Evolutionary conservation across 2,329 filamentous ascomycete genomes (phyloP).

Genomic region (Colletotrichum salicis): DNA sequence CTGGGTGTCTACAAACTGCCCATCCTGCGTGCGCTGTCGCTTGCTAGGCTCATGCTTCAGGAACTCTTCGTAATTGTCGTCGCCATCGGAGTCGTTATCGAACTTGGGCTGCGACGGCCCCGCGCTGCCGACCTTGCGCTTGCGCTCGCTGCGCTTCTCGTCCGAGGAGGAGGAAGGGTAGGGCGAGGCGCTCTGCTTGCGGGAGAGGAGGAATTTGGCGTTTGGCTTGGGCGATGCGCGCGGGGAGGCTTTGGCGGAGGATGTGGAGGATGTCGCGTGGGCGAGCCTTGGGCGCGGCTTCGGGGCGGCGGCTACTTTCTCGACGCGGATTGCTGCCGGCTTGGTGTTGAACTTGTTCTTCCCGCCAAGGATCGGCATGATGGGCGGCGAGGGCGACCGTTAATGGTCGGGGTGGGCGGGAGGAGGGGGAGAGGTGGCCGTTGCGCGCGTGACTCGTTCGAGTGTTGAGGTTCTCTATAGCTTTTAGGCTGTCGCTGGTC

Average conservation of each 20-base stretch:
- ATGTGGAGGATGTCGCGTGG: slow-evolving; percentile 45
- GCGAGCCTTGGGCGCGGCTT: slow-evolving; percentile 50
- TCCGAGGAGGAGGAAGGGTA: slow-evolving; percentile 50
- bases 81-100: slow-evolving; percentile 61
- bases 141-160: slow-evolving; percentile 32
- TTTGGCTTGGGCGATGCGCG: slow-evolving; percentile 54
- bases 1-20: slow-evolving; percentile 56
- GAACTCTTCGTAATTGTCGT: slow-evolving; percentile 57
- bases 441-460: slow-evolving; percentile 13
- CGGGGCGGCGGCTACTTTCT: slow-evolving; percentile 58
- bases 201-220: slow-evolving; percentile 38
- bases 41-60: slow-evolving; percentile 57
- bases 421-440: neutral
- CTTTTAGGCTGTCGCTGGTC: neutral
- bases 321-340: slow-evolving; percentile 61
- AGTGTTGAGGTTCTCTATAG: neutral
- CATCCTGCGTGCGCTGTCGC: slow-evolving; percentile 56
- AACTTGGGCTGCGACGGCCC: slow-evolving; percentile 48
- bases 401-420: neutral
- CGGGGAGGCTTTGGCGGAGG: slow-evolving; percentile 47
- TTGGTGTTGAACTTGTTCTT: slow-evolving; percentile 64
- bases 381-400: neutral
- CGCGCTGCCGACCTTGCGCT: slow-evolving; percentile 35
- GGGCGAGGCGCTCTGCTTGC: slow-evolving; percentile 55
- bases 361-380: slow-evolving; percentile 50